Percentiles rank a stretch among this genome's conserved stretches.
phyloP scores from a whole-genome alignment of 495 filamentous ascomycete species.

The Pseudevernia furfuracea region DNA sequence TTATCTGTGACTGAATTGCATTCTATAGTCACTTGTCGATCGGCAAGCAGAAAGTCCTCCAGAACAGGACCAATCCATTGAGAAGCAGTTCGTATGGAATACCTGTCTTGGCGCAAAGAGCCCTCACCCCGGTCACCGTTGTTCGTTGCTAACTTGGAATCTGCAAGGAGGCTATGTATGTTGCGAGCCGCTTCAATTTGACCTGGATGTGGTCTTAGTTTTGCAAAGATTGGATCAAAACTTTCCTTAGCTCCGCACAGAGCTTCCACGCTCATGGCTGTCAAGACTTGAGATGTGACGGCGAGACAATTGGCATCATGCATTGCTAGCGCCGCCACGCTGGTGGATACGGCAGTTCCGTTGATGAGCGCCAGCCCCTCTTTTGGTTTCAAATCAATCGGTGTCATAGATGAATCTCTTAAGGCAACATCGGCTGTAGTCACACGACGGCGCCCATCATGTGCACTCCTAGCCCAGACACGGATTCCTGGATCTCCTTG shows the following conservation, averaged over 20 bases:
- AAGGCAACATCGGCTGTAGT: conserved; percentile 42
- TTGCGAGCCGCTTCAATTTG: conserved; percentile 52
- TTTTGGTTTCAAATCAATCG: conserved; percentile 45
- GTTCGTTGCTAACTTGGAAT: conserved; percentile 30
- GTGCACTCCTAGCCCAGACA: conserved; percentile 30
- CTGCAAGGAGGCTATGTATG: conserved; percentile 44
- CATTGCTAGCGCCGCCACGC: conserved; percentile 43
- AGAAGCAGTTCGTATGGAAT: conserved; percentile 50
- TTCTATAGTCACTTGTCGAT: conserved; percentile 46
- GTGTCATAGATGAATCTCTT: conserved; percentile 32
- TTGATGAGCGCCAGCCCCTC: conserved; percentile 58
- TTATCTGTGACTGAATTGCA: conserved; percentile 59
- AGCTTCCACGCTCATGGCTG: conserved; percentile 36
- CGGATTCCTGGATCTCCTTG: conserved; percentile 48
- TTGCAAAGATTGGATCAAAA: conserved; percentile 53
- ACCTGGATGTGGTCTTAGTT: conserved; percentile 51
- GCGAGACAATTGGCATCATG: conserved; percentile 50
- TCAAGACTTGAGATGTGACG: conserved; percentile 48
- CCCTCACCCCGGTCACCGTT: conserved; percentile 27
- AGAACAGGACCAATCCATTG: conserved; percentile 59
- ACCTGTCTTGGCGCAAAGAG: conserved; percentile 51
- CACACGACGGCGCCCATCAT: conserved; percentile 22
- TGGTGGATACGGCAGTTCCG: conserved; percentile 49
- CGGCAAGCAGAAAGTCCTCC: conserved; percentile 49
- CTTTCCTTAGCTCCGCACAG: conserved; percentile 46